Conservation (phyloP, 208 protist species). For the Trypanosoma theileri region DNA sequence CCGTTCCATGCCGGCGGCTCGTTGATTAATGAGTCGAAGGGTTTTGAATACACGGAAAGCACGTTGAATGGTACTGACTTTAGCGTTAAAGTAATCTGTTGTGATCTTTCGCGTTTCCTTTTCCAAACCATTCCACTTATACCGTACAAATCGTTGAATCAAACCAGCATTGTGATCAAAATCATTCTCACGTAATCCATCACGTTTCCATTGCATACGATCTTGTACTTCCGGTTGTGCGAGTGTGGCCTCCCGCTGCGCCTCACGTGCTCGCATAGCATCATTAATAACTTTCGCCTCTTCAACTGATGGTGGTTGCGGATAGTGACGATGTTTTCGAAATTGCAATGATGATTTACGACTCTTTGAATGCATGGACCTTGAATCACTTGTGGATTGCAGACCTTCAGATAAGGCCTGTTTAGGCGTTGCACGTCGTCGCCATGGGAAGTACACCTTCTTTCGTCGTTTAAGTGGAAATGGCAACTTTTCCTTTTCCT, state of each 20-base stretch:
- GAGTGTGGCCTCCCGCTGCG: conserved; percentile 31
- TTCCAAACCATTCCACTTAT: conserved; percentile 35
- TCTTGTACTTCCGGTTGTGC: conserved; percentile 49
- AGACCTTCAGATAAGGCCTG: neutral
- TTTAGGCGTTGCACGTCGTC: conserved; percentile 6
- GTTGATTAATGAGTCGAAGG: conserved; percentile 39
- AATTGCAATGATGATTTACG: conserved; percentile 48
- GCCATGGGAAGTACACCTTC: conserved; percentile 78
- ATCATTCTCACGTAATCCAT: conserved; percentile 61
- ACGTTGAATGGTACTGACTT: conserved; percentile 63
- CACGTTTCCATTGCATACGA: conserved; percentile 68
- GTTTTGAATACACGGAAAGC: conserved; percentile 69
- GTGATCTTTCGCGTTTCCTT: conserved; percentile 53
- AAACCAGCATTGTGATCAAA: conserved; percentile 85
- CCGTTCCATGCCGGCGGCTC: conserved; percentile 10
- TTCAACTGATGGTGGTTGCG: conserved; percentile 39
- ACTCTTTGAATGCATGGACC: neutral
- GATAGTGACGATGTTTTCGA: conserved; percentile 32
- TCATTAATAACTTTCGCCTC: conserved; percentile 63
- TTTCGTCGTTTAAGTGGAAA: conserved; percentile 33
- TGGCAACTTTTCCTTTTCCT: conserved; percentile 34
- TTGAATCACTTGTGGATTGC: neutral
- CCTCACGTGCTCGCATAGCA: conserved; percentile 38
- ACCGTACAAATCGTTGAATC: conserved; percentile 72
- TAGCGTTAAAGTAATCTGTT: conserved; percentile 62